Percentiles rank a stretch among this genome's conserved stretches.
Evolutionary conservation across 176 grass and related monocot species (phyloP).

Genomic region (Oropetium thomaeum): DNA sequence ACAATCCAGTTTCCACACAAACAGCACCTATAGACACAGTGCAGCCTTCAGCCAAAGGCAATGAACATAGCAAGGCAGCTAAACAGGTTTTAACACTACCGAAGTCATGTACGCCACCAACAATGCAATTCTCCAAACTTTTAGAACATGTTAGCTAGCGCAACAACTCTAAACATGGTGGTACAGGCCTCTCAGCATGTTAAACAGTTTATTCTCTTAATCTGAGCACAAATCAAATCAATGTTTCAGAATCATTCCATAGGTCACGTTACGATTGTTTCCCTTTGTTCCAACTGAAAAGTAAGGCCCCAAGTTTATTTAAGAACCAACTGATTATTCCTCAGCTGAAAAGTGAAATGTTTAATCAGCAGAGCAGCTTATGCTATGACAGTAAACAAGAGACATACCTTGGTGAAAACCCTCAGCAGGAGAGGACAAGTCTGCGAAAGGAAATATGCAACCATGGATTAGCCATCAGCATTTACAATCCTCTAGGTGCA

Average conservation of each 20-base stretch:
- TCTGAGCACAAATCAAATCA: background rate
- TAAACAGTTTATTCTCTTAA: background rate
- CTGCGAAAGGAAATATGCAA: constrained; percentile 46
- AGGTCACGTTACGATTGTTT: background rate
- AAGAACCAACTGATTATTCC: background rate
- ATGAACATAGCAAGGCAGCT: background rate
- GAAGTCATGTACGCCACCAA: constrained; percentile 1
- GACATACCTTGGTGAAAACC: constrained; percentile 84
- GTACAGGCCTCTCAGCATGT: background rate
- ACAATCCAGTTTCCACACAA: background rate
- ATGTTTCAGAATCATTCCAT: background rate
- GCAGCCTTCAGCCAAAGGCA: background rate
- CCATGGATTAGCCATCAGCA: background rate
- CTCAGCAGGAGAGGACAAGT: constrained; percentile 93
- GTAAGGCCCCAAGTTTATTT: background rate
- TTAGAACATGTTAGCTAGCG: background rate
- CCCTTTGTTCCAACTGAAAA: background rate
- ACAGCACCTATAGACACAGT: background rate
- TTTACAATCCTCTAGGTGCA: background rate
- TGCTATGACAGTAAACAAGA: background rate
- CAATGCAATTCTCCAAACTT: background rate
- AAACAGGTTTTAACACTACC: background rate
- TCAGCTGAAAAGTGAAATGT: background rate
- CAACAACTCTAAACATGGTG: background rate
- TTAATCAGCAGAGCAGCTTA: background rate